Percentiles rank a stretch among this genome's conserved stretches.
Evolutionary conservation across 164 flowering plant genomes (phyloP).

Genomic region (Aristolochia californica): DNA sequence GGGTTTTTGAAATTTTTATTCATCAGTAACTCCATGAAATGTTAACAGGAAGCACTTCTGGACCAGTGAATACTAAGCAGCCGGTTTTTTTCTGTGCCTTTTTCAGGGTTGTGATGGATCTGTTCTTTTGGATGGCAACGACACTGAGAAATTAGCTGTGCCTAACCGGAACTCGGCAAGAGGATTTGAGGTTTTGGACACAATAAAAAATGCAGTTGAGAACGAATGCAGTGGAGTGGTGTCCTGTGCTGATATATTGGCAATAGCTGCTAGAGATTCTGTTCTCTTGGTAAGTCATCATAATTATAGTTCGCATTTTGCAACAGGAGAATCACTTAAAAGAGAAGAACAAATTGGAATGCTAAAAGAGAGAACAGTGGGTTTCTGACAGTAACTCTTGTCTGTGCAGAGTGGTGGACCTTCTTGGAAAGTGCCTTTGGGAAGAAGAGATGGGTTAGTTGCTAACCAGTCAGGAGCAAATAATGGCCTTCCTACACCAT

Average conservation of each 20-base stretch:
- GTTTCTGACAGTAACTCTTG: too few species aligned
- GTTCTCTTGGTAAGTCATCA: conserved; percentile 44
- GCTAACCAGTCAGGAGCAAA: conserved; percentile 53
- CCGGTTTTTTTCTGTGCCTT: background rate
- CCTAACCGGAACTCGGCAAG: conserved; percentile 59
- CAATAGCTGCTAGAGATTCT: conserved; percentile 64
- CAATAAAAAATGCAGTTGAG: conserved; percentile 61
- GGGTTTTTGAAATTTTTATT: too few species aligned
- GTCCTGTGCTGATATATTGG: conserved; percentile 80
- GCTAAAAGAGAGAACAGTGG: too few species aligned
- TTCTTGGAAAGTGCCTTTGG: conserved; percentile 52
- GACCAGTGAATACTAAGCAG: background rate
- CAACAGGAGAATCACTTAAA: too few species aligned
- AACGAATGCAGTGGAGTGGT: conserved; percentile 55
- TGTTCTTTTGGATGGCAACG: conserved; percentile 50
- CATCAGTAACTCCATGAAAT: too few species aligned
- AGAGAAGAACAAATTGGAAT: too few species aligned
- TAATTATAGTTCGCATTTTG: too few species aligned
- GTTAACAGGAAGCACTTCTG: background rate
- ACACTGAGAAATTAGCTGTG: conserved; percentile 47
- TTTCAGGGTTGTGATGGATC: conserved; percentile 84
- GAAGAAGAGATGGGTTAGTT: conserved; percentile 62
- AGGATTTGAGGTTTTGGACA: conserved; percentile 67
- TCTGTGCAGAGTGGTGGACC: conserved; percentile 68
- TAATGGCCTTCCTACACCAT: conserved; percentile 47